Base-by-base conservation (phyloP, 1,284 basidiomycete species). In the Irpex lacteus region DNA sequence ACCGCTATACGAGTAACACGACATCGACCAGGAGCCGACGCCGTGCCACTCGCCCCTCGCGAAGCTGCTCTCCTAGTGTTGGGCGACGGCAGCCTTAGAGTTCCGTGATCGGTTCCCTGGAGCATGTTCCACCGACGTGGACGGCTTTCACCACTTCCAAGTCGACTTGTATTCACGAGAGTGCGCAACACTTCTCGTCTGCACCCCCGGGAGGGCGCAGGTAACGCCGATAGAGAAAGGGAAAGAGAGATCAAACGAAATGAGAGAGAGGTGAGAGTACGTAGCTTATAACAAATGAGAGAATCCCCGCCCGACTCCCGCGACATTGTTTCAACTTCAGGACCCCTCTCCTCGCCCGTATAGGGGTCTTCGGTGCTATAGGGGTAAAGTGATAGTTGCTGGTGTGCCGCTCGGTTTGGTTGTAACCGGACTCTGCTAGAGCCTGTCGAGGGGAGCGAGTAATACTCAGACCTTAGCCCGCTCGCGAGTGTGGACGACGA, bases 381-480 rank as follows among this genome's bases (percentile, higher is more conserved):
- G 56, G 61, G 44, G 37, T 19, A 34, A 18, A 49, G 34, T 32
- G 62, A 38, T 52, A 9, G 32, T 73, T 65, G 63, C 72, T 72
- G 70, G 69, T 73, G 62, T 60, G 68, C 64, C 63, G 70, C 68
- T 62, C 65, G 54, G 69, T 60, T 58, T 57, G 26, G 40, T 68
- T 61, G 49, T 49, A 60, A 66, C 67, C 60, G 60, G 64, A 61
- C 69, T 66, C 70, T 56, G 67, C 66, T 69, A 67, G 69, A 67
- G 69, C 55, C 63, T 58, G 65, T 70, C 60, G 55, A 66, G 63
- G 67, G 66, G 69, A 68, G 62, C 37, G 68, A 67, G 26, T 66
- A 64, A 71, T 66, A 62, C 70, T 73, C 72, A 73, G 72, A 73
- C 70, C 72, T 73, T 73, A 71, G 67, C 72, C 72, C 72, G 67